phyloP scores from a whole-genome alignment of 768 basidiomycete species.

The Neoboletus magnificus region DNA sequence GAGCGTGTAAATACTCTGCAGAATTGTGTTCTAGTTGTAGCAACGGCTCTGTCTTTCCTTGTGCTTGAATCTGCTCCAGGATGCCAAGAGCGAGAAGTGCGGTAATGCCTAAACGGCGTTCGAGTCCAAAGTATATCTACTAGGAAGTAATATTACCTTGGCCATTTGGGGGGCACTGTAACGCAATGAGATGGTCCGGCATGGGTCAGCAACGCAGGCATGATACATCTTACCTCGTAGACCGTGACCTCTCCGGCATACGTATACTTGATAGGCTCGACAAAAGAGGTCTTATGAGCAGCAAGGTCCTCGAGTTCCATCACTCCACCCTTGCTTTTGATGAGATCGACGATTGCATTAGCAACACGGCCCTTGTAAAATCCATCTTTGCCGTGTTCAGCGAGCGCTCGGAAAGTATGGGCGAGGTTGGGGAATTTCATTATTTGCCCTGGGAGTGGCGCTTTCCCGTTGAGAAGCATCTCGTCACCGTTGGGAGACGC shows the following conservation, averaged over 20 bases:
- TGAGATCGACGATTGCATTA: conserved; percentile 81
- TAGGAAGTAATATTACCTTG: conserved; percentile 56
- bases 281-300: conserved; percentile 71
- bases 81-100: conserved; percentile 92
- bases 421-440: conserved; percentile 81
- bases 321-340: conserved; percentile 83
- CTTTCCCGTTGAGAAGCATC: conserved; percentile 82
- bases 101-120: conserved; percentile 59
- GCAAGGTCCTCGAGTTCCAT: conserved; percentile 95
- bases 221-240: conserved; percentile 67
- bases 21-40: conserved; percentile 89
- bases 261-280: conserved; percentile 90
- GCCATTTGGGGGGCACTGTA: conserved; percentile 91
- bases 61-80: conserved; percentile 78
- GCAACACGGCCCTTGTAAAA: conserved; percentile 94
- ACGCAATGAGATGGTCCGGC: not conserved
- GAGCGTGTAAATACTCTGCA: conserved; percentile 78
- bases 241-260: conserved; percentile 84
- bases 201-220: not conserved
- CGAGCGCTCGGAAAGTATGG: conserved; percentile 76
- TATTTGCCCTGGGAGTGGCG: conserved; percentile 83
- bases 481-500: conserved; percentile 85
- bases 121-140: not conserved
- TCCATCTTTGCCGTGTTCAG: conserved; percentile 80
- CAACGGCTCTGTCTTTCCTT: conserved; percentile 65